Percentiles rank a stretch among this genome's conserved stretches.
phyloP scores from a whole-genome alignment of 2,329 filamentous ascomycete genomes.

The Fusarium praegraminearum region DNA sequence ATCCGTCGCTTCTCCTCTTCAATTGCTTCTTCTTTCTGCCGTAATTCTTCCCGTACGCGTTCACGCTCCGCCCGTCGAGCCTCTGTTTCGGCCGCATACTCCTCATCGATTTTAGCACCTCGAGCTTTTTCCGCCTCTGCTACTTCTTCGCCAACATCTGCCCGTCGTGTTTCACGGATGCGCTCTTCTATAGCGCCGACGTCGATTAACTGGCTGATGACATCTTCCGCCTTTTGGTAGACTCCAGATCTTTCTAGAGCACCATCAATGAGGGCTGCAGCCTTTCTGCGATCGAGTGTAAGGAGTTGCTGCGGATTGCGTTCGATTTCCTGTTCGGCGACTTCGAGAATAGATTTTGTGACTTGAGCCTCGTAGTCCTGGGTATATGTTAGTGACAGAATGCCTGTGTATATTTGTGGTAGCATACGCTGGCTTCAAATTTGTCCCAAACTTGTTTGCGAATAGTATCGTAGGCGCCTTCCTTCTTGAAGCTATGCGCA shows the following conservation, averaged over 20 bases:
- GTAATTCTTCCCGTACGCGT: slow-evolving; percentile 69
- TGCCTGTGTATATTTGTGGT: slow-evolving; percentile 37
- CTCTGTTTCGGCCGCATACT: slow-evolving; percentile 76
- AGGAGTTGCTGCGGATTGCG: slow-evolving; percentile 78
- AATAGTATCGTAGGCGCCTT: slow-evolving; percentile 82
- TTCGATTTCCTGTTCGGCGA: slow-evolving; percentile 80
- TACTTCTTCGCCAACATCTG: slow-evolving; percentile 76
- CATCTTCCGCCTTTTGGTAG: slow-evolving; percentile 76
- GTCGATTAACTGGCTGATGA: slow-evolving; percentile 76
- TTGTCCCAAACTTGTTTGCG: slow-evolving; percentile 82
- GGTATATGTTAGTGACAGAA: slow-evolving; percentile 1
- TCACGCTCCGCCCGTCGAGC: slow-evolving; percentile 71
- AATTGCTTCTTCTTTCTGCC: slow-evolving; percentile 69
- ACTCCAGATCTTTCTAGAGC: slow-evolving; percentile 81
- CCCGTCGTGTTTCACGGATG: slow-evolving; percentile 74
- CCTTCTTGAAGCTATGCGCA: slow-evolving; percentile 87
- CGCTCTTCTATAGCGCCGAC: slow-evolving; percentile 74
- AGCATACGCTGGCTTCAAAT: slow-evolving; percentile 74
- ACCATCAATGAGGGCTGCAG: slow-evolving; percentile 80
- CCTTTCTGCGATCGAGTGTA: slow-evolving; percentile 78
- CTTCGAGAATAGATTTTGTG: slow-evolving; percentile 73
- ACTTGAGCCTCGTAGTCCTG: slow-evolving; percentile 79
- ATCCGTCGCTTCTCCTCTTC: slow-evolving; percentile 72
- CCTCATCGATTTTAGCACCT: slow-evolving; percentile 79
- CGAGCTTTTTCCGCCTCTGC: slow-evolving; percentile 73